Evolutionary conservation across 2,329 filamentous ascomycete species (phyloP).

Genomic region (Tolypocladium tropicale): DNA sequence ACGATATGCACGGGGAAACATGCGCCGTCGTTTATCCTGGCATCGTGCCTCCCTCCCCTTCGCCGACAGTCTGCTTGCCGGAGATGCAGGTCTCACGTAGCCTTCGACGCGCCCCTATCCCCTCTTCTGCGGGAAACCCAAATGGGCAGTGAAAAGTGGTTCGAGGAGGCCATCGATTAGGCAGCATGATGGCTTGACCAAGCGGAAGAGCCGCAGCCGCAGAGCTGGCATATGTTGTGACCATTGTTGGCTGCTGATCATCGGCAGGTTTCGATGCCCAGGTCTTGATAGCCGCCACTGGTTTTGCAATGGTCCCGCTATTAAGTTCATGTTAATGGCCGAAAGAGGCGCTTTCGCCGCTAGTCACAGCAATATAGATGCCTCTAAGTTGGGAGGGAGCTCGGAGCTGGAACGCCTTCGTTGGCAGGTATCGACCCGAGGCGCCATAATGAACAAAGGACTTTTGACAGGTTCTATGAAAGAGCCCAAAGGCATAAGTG

Average conservation of each 20-base stretch:
- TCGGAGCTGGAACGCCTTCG: not conserved
- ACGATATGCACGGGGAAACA: conserved; percentile 18
- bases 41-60: not conserved
- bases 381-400: not conserved
- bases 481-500: not conserved
- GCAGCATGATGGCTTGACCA: not conserved
- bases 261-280: conserved; percentile 8
- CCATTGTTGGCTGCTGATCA: conserved; percentile 8
- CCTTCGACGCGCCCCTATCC: not conserved
- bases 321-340: not conserved
- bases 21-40: conserved; percentile 5
- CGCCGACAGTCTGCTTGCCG: not conserved
- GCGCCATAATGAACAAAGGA: too few relatives aligned
- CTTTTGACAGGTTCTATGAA: too few relatives aligned
- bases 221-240: conserved; percentile 7
- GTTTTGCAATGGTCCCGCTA: not conserved
- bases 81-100: not conserved
- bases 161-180: not conserved
- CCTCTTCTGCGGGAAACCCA: not conserved
- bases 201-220: conserved; percentile 2
- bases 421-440: not conserved
- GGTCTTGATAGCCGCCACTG: not conserved
- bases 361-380: not conserved
- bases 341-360: not conserved
- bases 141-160: not conserved